Evolutionary conservation across 306 rosid genomes (phyloP), one percentile per base, ranked within the genome.

Genomic region (Vigna angularis): DNA sequence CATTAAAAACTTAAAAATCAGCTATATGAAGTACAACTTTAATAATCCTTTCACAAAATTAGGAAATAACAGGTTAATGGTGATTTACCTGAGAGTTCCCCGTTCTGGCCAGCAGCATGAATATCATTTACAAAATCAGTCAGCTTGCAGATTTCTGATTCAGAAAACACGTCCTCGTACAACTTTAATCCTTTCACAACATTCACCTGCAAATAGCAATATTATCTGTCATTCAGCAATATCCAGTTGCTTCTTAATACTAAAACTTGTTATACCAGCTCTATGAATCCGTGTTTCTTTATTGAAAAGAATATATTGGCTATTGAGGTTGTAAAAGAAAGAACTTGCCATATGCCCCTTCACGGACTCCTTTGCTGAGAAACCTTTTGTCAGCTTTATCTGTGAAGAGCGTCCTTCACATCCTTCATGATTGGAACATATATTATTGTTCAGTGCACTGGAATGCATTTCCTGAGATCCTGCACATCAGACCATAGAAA

Each of bases 111-210:
- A 77, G 98, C 95, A 4, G 87, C 70, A 32, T 87, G 95, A 66
- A 89, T 83, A 40, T 91, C 98, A 75, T 89, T 87, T 40, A 89
- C 96, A 74, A 92, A 91, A 53, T 87, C 87, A 70, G 36, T 78
- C 86, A 95, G 81, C 77, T 91, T 95, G 79, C 68, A 70, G 75
- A 95, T 82, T 73, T 95, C 97, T 68, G 88, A 78, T 10, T 86
- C 88, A 50, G 93, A 81, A 68, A 95, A 95, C 63, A 90, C 34
- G 36, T 91, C 88, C 53, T 95, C 98, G 77, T 89, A 92, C 83
- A 93, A 74, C 82, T 91, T 95, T 17, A 95, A 81, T 30, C 98
- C 98, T 75, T 91, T 95, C 78, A 92, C 98, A 67, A 90, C 98
- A 88, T 95, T 95, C 79, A 92, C 98, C 98, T 94, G 90, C 68